phyloP scores from a whole-genome alignment of 305 asterid genomes.

The Euphrasia arctica region DNA sequence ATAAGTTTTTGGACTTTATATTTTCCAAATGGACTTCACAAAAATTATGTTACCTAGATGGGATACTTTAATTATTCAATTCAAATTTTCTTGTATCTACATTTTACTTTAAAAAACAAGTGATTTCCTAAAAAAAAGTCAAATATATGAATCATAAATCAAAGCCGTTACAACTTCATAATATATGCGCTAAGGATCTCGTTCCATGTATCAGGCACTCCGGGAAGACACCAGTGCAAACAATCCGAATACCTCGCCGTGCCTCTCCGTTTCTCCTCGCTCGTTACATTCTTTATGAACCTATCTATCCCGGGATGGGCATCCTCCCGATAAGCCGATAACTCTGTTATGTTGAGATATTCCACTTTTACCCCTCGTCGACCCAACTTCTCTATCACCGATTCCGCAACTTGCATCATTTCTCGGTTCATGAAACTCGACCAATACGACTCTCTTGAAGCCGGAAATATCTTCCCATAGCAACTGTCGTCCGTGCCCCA shows the following conservation, averaged over 20 bases:
- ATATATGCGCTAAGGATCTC: constrained; percentile 56
- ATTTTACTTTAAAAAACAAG: too few species aligned
- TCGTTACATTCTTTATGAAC: constrained; percentile 24
- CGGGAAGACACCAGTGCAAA: constrained; percentile 84
- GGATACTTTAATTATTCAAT: too few species aligned
- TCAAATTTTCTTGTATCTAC: too few species aligned
- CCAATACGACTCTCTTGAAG: constrained; percentile 32
- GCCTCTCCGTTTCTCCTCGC: constrained; percentile 31
- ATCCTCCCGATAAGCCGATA: constrained; percentile 53
- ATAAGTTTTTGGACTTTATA: too few species aligned
- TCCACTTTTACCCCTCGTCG: constrained; percentile 40
- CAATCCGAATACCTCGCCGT: constrained; percentile 54
- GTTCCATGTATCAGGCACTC: constrained; percentile 87
- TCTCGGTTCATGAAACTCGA: constrained; percentile 31
- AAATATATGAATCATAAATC: too few species aligned
- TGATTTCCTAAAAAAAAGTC: too few species aligned
- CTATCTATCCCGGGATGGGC: constrained; percentile 53
- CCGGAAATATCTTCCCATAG: constrained; percentile 36
- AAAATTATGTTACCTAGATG: too few species aligned
- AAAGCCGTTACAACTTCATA: constrained; percentile 13
- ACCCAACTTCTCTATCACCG: constrained; percentile 28
- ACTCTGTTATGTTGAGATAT: constrained; percentile 50
- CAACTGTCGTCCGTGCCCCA: constrained; percentile 31
- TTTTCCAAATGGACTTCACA: too few species aligned
- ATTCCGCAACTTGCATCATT: constrained; percentile 32